Evolutionary conservation across 2,329 filamentous ascomycete species (phyloP).

Genomic region (Dendrostoma leiphaemia): DNA sequence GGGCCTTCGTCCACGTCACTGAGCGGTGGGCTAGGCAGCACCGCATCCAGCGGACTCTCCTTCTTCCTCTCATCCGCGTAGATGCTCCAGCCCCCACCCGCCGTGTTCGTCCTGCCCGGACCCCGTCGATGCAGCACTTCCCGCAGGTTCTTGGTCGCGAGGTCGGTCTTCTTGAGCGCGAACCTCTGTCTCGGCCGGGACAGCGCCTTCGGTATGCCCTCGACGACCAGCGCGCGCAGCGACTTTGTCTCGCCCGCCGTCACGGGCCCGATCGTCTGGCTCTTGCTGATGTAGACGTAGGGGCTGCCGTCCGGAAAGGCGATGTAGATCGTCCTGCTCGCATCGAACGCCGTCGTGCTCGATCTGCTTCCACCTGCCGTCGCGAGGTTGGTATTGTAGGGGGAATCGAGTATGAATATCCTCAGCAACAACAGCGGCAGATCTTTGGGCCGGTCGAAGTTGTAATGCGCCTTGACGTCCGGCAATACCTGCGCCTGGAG

Average conservation of each 20-base stretch:
- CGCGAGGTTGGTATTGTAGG: slow-evolving; percentile 65
- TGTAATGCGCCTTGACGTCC: slow-evolving; percentile 80
- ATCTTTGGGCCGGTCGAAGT: slow-evolving; percentile 68
- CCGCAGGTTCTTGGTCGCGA: slow-evolving; percentile 69
- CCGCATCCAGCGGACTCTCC: slow-evolving; percentile 54
- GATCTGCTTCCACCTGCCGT: slow-evolving; percentile 27
- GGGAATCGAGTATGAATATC: slow-evolving; percentile 76
- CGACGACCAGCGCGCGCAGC: slow-evolving; percentile 68
- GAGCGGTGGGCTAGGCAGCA: slow-evolving; percentile 46
- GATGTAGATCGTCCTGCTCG: slow-evolving; percentile 71
- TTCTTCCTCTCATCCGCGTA: slow-evolving; percentile 64
- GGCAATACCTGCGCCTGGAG: slow-evolving; percentile 73
- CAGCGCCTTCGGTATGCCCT: slow-evolving; percentile 79
- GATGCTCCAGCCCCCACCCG: slow-evolving; percentile 75
- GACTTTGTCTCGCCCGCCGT: slow-evolving; percentile 55
- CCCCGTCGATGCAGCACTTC: slow-evolving; percentile 70
- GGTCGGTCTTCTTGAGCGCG: slow-evolving; percentile 62
- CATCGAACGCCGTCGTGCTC: slow-evolving; percentile 49
- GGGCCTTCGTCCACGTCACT: slow-evolving; percentile 34
- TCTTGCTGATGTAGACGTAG: slow-evolving; percentile 65
- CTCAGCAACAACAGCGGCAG: slow-evolving; percentile 73
- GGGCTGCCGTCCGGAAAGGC: slow-evolving; percentile 81
- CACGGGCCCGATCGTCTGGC: slow-evolving; percentile 41
- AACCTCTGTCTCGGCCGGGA: slow-evolving; percentile 73
- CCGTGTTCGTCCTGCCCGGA: slow-evolving; percentile 65